Evolutionary conservation across 108 stramenopile species (phyloP).

Genomic region (Asterionellopsis glacialis): DNA sequence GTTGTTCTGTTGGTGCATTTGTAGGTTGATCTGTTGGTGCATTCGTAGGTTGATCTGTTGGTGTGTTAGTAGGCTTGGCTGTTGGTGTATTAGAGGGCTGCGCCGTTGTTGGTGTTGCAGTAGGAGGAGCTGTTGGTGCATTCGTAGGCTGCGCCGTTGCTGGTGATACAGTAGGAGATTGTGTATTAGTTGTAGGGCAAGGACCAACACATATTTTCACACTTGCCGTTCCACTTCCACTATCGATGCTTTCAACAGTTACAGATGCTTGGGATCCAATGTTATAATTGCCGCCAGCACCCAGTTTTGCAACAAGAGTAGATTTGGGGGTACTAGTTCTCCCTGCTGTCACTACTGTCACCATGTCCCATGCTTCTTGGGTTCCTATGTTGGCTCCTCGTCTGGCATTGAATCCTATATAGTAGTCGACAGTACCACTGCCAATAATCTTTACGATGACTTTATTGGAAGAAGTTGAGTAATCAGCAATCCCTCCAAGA

Average conservation of each 20-base stretch:
- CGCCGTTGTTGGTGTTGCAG: neutral
- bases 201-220: neutral
- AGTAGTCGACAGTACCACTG: constrained; percentile 2
- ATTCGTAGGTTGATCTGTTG: no score
- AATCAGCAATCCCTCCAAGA: neutral
- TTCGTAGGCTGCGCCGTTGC: neutral
- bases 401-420: constrained; percentile 15
- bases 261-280: neutral
- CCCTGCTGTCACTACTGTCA: constrained; percentile 1
- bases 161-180: neutral
- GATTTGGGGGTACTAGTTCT: neutral
- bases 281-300: neutral
- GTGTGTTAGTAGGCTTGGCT: no score
- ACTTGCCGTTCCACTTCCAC: neutral
- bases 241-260: neutral
- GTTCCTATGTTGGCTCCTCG: constrained; percentile 21
- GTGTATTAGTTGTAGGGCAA: neutral
- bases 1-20: neutral
- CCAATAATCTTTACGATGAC: neutral
- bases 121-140: neutral
- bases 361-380: constrained; percentile 13
- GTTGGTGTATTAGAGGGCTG: no score
- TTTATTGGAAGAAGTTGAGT: neutral
- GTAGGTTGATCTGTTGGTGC: neutral
- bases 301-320: neutral